phyloP scores from a whole-genome alignment of 805 yeast genomes.

The Zygotorulaspora danielsina region DNA sequence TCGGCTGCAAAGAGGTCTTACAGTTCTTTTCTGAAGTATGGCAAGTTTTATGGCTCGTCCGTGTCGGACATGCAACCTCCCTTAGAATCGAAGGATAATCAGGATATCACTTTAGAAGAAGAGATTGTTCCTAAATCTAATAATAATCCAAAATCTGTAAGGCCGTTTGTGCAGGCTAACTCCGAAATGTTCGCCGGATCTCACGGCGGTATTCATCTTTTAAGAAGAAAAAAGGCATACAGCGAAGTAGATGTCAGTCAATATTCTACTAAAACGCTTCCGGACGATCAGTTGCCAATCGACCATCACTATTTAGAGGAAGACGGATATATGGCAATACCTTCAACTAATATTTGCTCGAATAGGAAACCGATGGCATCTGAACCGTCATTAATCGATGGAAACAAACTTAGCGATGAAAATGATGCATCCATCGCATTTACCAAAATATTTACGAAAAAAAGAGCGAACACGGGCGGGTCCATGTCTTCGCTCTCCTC shows the following conservation, averaged over 20 bases:
- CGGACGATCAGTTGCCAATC: neutral
- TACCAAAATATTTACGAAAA: conserved; percentile 34
- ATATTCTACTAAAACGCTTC: neutral
- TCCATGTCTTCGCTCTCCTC: conserved; percentile 31
- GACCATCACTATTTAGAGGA: conserved; percentile 14
- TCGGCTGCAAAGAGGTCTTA: conserved; percentile 21
- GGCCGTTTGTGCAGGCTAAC: conserved; percentile 11
- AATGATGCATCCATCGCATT: conserved; percentile 38
- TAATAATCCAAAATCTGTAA: conserved; percentile 17
- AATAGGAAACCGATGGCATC: conserved; percentile 1
- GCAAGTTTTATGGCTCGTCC: conserved; percentile 12
- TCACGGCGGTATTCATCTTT: neutral
- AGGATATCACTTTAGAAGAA: conserved; percentile 1
- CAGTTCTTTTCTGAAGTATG: conserved; percentile 23
- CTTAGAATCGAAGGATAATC: neutral
- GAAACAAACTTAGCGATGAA: conserved; percentile 22
- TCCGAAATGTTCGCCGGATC: conserved; percentile 5
- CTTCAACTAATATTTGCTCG: neutral
- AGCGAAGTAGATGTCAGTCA: neutral
- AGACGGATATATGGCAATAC: neutral
- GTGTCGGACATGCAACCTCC: conserved; percentile 6
- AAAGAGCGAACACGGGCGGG: conserved; percentile 31
- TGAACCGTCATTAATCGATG: conserved; percentile 5
- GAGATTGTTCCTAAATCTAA: conserved; percentile 29
- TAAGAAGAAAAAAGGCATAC: neutral